These are phyloP conservation scores for Arthroderma sp. DNA, from an alignment of 2,329 filamentous ascomycete species.

Conservation along the genomic window DNA sequence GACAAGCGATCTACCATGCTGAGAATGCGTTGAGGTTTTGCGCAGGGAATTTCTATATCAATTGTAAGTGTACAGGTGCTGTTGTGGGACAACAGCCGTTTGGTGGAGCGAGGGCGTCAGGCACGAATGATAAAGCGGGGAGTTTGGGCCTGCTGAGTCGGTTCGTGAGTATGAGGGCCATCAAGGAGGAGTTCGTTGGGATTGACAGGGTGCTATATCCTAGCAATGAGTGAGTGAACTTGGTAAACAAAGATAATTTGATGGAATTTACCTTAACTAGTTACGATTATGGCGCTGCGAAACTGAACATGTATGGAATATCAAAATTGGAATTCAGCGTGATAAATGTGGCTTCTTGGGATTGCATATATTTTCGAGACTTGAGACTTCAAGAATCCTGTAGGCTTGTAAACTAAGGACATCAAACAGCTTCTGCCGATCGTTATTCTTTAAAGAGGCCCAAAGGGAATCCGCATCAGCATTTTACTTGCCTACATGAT, in stretches of 20 bases:
- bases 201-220: slow-evolving; percentile 53
- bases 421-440: too few species aligned
- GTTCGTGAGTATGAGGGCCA: slow-evolving; percentile 52
- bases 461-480: too few species aligned
- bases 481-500: too few species aligned
- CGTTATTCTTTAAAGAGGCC: neutral
- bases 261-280: too few species aligned
- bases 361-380: too few species aligned
- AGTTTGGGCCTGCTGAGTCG: slow-evolving; percentile 49
- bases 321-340: too few species aligned
- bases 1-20: slow-evolving; percentile 22
- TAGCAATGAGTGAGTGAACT: slow-evolving; percentile 44
- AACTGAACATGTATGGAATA: too few species aligned
- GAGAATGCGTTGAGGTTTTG: slow-evolving; percentile 23
- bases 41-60: slow-evolving; percentile 31
- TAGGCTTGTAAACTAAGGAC: too few species aligned
- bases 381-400: too few species aligned
- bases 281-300: too few species aligned
- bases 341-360: too few species aligned
- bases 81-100: slow-evolving; percentile 65
- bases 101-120: slow-evolving; percentile 53
- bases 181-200: slow-evolving; percentile 62
- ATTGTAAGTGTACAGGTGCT: slow-evolving; percentile 47
- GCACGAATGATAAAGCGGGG: slow-evolving; percentile 64
- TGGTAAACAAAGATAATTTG: neutral